These are phyloP conservation scores for Oryza meyeriana DNA, from an alignment of 176 grass and related monocot species.

Conservation along the genomic window DNA sequence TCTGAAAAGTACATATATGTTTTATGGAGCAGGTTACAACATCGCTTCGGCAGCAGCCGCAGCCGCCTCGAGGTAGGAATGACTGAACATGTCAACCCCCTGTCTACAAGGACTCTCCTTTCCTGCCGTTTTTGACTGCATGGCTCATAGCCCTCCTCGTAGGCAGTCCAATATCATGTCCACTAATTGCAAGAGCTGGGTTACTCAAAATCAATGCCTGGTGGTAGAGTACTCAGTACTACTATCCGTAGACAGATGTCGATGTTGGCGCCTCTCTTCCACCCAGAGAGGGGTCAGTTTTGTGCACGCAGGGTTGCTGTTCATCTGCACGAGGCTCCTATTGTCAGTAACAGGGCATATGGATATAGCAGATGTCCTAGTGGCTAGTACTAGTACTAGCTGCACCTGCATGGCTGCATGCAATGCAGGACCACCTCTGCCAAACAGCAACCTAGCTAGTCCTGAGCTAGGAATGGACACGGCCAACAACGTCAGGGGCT, in stretches of 20 bases:
- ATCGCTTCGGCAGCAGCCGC: background rate
- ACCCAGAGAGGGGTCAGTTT: background rate
- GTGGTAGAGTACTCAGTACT: background rate
- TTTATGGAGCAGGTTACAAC: too few relatives aligned
- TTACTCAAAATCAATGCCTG: slow-evolving; percentile 1
- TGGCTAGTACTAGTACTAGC: background rate
- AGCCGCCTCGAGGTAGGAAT: background rate
- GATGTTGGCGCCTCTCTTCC: background rate
- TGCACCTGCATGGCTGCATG: background rate
- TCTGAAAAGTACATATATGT: too few relatives aligned
- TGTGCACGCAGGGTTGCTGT: background rate
- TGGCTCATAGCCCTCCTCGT: background rate
- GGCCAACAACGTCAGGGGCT: background rate
- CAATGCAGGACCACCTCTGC: background rate
- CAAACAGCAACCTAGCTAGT: background rate
- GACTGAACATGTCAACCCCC: background rate
- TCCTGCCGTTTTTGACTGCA: background rate
- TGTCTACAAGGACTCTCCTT: background rate
- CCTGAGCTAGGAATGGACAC: background rate
- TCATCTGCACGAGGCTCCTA: background rate
- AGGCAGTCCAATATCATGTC: background rate
- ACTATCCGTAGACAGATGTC: background rate
- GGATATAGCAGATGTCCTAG: background rate
- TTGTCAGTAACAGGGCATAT: background rate
- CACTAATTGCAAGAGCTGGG: slow-evolving; percentile 15